Base-by-base conservation (phyloP, 768 basidiomycete species). In the Termitomyces sp. region DNA sequence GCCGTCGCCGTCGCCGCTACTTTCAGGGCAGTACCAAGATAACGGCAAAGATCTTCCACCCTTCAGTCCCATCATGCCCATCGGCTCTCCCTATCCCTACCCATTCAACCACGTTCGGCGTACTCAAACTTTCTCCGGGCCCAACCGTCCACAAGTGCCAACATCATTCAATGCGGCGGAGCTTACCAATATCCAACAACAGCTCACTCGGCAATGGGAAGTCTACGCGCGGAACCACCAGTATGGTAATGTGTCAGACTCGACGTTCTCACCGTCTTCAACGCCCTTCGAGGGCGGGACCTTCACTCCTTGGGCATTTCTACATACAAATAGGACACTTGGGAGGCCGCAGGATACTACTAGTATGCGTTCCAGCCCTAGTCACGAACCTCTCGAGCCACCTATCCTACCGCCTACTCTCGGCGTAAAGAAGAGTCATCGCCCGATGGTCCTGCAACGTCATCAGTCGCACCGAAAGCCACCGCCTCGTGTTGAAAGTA, bases 401-500 rank as follows among this genome's bases (percentile, higher is more conserved):
- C 86, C 86, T 1, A 71, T 77, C 21, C 77, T 77, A 3, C 67
- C 80, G 3, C 73, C 76, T 17, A 74, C 74, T 50, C 73, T 80
- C 19, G 74, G 79, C 0, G 55, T 78, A 48, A 79, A 79, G 64
- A 78, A 77, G 47, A 63, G 40, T 48, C 59, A 60, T 12, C 54
- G 58, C 9, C 60, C 57, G 7, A 57, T 40, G 42, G 59, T 62
- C 15, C 44, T 65, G 44, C 68, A 68, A 55, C 62, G 65, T 44
- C 66, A 70, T 55, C 56, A 64, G 5, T 62, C 70, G 23, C 64
- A 61, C 38, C 70, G 84, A 37, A 84, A 84, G 64, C 86, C 84
- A 1, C 89, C 89, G 1, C 88, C 87, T 10, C 77, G 89, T 12
- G 89, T 91, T 17, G 86, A 90, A 63, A 91, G 88, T 62, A 92